These are phyloP conservation scores for Trichoderma asperelloides DNA, from an alignment of 495 filamentous ascomycete species.

Conservation along the genomic window DNA sequence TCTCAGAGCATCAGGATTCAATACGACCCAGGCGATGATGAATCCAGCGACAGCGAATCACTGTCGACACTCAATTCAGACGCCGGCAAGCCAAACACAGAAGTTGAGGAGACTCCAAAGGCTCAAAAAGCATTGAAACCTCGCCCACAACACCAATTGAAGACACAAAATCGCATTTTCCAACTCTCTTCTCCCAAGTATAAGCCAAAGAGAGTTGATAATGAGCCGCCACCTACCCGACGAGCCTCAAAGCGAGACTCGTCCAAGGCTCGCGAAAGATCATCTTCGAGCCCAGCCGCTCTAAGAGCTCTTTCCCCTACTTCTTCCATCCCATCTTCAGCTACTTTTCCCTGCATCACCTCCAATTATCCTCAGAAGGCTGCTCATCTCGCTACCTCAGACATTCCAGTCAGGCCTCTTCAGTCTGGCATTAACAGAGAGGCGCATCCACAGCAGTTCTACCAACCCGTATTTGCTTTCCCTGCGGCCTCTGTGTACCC, in stretches of 20 bases:
- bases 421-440: background rate
- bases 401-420: background rate
- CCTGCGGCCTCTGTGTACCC: background rate
- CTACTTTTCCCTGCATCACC: background rate
- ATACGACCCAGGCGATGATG: background rate
- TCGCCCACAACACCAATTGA: background rate
- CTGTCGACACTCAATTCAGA: background rate
- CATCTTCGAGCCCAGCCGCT: background rate
- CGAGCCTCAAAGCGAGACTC: background rate
- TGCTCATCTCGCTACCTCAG: background rate
- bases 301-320: background rate
- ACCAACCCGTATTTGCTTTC: background rate
- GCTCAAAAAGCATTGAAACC: background rate
- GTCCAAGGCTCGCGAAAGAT: background rate
- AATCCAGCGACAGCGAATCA: background rate
- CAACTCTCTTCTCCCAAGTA: background rate
- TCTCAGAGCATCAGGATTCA: background rate
- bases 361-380: background rate
- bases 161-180: background rate
- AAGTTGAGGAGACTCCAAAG: background rate
- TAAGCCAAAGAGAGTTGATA: background rate
- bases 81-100: background rate
- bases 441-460: background rate
- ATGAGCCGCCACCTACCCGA: background rate
- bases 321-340: constrained; percentile 1